Percentiles rank a stretch among this genome's conserved stretches.
These are phyloP conservation scores for Colletotrichum lini DNA, from an alignment of 2,329 filamentous ascomycete species.

Conservation along the genomic window DNA sequence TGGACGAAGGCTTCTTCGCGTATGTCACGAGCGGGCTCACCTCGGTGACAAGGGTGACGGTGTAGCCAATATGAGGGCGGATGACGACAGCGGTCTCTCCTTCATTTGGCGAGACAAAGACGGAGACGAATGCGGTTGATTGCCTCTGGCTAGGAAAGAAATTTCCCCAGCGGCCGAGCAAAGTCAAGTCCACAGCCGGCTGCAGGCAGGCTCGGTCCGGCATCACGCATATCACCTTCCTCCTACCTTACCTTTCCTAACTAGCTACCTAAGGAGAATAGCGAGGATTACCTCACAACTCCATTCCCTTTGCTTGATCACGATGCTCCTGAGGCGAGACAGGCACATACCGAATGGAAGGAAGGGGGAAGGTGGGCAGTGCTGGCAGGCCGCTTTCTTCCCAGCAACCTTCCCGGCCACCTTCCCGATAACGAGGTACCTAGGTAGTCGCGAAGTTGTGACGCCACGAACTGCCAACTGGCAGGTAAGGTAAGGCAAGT, in stretches of 20 bases:
- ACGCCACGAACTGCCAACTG: neutral
- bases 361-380: too few species aligned
- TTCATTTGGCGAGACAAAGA: constrained; percentile 30
- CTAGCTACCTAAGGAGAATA: too few species aligned
- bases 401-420: too few species aligned
- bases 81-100: constrained; percentile 12
- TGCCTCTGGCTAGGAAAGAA: neutral
- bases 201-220: constrained; percentile 33
- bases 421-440: too few species aligned
- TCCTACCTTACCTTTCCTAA: neutral
- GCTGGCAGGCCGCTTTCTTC: too few species aligned
- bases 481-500: neutral
- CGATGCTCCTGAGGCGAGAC: neutral
- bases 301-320: neutral
- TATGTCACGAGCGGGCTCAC: constrained; percentile 9
- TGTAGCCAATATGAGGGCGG: neutral
- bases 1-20: neutral
- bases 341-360: too few species aligned
- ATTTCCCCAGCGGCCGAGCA: constrained; percentile 1
- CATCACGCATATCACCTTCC: neutral
- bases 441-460: neutral
- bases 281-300: too few species aligned
- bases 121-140: neutral
- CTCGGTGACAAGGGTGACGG: constrained; percentile 25
- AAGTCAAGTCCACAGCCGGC: constrained; percentile 17